These are phyloP conservation scores for Lyophyllum semitale DNA, from an alignment of 768 basidiomycete genomes.

Conservation along the genomic window DNA sequence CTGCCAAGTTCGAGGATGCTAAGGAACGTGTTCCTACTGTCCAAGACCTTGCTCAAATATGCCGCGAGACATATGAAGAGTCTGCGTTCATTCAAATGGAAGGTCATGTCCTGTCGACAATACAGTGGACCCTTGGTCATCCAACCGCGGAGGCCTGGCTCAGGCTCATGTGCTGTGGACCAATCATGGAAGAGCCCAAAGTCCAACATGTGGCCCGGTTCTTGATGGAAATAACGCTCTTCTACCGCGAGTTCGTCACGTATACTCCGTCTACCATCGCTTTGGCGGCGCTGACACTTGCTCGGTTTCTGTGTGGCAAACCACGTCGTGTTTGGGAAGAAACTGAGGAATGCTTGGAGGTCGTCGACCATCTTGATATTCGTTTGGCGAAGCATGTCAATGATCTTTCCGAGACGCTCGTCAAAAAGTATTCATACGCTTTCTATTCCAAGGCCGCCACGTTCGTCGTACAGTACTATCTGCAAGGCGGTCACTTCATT, in stretches of 20 bases:
- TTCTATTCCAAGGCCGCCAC: slow-evolving; percentile 97
- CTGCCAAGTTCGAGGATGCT: slow-evolving; percentile 98
- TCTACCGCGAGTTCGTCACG: slow-evolving; percentile 93
- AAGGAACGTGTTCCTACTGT: slow-evolving; percentile 98
- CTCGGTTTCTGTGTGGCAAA: slow-evolving; percentile 85
- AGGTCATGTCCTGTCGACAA: slow-evolving; percentile 92
- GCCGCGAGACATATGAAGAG: slow-evolving; percentile 96
- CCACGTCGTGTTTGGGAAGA: slow-evolving; percentile 80
- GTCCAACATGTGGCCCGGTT: slow-evolving; percentile 96
- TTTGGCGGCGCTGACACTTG: slow-evolving; percentile 84
- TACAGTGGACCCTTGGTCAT: slow-evolving; percentile 95
- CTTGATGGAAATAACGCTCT: slow-evolving; percentile 98
- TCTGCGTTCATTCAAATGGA: slow-evolving; percentile 99
- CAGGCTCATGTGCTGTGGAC: slow-evolving; percentile 75
- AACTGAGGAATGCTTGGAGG: slow-evolving; percentile 78
- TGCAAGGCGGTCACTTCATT: slow-evolving; percentile 79
- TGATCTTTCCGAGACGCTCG: slow-evolving; percentile 91
- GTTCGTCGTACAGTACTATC: slow-evolving; percentile 91
- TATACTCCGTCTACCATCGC: slow-evolving; percentile 87
- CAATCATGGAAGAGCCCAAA: slow-evolving; percentile 79
- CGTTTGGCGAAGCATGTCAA: slow-evolving; percentile 88
- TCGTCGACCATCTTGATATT: slow-evolving; percentile 84
- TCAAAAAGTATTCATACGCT: slow-evolving; percentile 97
- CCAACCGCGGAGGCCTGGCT: slow-evolving; percentile 99
- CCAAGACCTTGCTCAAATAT: slow-evolving; percentile 91